Evolutionary conservation across 1,139 yeast genomes (phyloP).

Genomic region (Yarrowia galli): DNA sequence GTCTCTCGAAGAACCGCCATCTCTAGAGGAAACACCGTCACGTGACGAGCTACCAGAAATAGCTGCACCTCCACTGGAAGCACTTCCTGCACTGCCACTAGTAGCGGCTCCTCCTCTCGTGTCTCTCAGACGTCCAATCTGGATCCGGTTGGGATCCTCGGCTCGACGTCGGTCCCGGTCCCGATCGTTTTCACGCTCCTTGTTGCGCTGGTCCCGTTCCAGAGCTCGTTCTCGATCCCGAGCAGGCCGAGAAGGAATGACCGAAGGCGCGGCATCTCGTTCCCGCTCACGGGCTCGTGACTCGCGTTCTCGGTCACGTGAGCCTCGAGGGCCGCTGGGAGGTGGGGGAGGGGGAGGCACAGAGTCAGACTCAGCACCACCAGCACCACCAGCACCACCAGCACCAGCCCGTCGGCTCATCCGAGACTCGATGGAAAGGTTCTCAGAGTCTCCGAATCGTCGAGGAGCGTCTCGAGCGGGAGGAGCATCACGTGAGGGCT

Average conservation of each 20-base stretch:
- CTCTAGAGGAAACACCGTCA: neutral
- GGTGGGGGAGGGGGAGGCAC: conserved; percentile 26
- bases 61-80: neutral
- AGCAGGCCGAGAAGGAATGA: conserved; percentile 26
- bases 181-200: conserved; percentile 39
- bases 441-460: conserved; percentile 24
- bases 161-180: conserved; percentile 42
- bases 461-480: neutral
- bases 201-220: conserved; percentile 37
- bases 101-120: neutral
- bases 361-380: neutral
- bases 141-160: conserved; percentile 37
- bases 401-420: conserved; percentile 19
- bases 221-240: conserved; percentile 12
- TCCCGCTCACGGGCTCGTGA: conserved; percentile 35
- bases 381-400: too few relatives aligned
- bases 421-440: conserved; percentile 15
- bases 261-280: neutral
- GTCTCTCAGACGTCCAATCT: neutral
- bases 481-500: neutral
- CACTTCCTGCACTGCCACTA: conserved; percentile 1
- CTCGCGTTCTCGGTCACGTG: conserved; percentile 40
- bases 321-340: conserved; percentile 21
- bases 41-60: neutral
- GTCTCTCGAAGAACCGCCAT: neutral